Base-by-base conservation (phyloP, 192 early-diverging fungal species). In the Dissophora ornata region DNA sequence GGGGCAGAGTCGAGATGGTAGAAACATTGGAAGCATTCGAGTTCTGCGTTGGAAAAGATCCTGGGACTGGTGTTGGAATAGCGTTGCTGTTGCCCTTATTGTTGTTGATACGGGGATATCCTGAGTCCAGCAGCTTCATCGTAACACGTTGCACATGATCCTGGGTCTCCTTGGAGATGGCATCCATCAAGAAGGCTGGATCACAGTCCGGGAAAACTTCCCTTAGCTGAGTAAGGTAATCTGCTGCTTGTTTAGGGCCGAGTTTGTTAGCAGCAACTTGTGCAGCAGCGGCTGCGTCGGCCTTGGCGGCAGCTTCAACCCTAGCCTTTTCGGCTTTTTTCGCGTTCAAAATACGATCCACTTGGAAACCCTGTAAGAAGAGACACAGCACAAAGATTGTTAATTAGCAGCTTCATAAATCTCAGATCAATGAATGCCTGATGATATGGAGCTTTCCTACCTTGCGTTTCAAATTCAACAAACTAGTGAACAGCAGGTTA, bases 161-260 rank as follows among this genome's bases (percentile, higher is more conserved):
- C 11, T 80, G 44, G 1, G 67, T 86, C 53, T 88, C 83, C 21
- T 78, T 79, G 19, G 67, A 58, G 10, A 94, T 29, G 9, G 80
- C 71, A 22, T 85, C 63, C 26, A 79, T 80, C 63, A 92, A 80
- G 60, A 80, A 90, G 6, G 62, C 65, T 21, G 78, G 79, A 29
- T 91, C 88, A 30, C 86, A 89, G 58, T 92, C 86, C 0, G 91
- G 86, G 82, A 92, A 94, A 30, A 92, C 81, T 4, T 79, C 66
- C 25, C 68, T 80, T 16, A 90, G 74, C 48, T 82, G 57, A 3
- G 69, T 64, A 2, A 74, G 55, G 33, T 79, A 81, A 11, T 64
- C 49, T 55, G 68, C 50, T 42, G 44, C 42, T 67, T 62, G 26
- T 41, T 57, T 51, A 21, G 58, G 40, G 30, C 64, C 48, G 34